These are phyloP conservation scores for Colletotrichum sp. DNA, from an alignment of 2,329 filamentous ascomycete species.

Conservation along the genomic window DNA sequence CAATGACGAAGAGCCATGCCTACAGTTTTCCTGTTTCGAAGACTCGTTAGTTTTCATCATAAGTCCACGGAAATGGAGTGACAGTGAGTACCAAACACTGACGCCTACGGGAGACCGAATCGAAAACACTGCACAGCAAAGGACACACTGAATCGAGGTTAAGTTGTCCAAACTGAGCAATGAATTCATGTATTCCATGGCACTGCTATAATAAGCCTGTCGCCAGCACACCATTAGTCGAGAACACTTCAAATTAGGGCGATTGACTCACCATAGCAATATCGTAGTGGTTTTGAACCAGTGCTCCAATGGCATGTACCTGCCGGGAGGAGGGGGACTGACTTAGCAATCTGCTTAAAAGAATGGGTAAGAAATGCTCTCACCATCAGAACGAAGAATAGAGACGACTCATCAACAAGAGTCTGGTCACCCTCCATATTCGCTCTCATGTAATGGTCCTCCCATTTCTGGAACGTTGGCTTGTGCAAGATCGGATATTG, in stretches of 20 bases:
- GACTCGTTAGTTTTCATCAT: background rate
- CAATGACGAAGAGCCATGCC: background rate
- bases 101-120: background rate
- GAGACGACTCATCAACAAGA: background rate
- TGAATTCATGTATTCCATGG: background rate
- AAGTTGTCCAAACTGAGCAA: background rate
- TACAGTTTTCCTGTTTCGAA: background rate
- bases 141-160: background rate
- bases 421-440: background rate
- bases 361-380: background rate
- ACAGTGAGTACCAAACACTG: background rate
- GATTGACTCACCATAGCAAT: background rate
- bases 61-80: background rate
- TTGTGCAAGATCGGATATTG: background rate
- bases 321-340: background rate
- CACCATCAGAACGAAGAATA: background rate
- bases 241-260: background rate
- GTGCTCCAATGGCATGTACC: background rate
- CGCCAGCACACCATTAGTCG: background rate
- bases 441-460: background rate
- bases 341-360: background rate
- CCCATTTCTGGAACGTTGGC: background rate
- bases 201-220: background rate
- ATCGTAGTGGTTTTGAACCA: background rate
- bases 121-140: background rate